These are phyloP conservation scores for Emmonsiellopsis sp. DNA, from an alignment of 2,329 filamentous ascomycete genomes.

Conservation along the genomic window DNA sequence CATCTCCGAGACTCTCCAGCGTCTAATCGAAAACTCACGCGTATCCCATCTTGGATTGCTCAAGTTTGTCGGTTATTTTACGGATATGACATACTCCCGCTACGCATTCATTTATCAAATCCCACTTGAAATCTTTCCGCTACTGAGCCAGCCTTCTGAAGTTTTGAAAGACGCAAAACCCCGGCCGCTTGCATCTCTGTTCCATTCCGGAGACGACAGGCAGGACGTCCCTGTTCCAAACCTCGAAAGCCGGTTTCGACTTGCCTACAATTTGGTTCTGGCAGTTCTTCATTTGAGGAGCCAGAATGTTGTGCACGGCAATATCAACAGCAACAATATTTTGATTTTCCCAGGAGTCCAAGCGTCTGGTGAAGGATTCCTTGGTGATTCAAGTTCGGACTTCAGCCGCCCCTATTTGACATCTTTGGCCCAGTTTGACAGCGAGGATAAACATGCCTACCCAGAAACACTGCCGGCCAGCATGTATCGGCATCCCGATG, in stretches of 20 bases:
- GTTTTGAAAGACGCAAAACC: slow-evolving; percentile 28
- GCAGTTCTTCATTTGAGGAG: slow-evolving; percentile 49
- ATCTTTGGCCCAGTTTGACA: slow-evolving; percentile 48
- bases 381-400: slow-evolving; percentile 19
- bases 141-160: slow-evolving; percentile 31
- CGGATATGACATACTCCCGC: slow-evolving; percentile 48
- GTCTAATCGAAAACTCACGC: slow-evolving; percentile 31
- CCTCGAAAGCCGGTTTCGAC: slow-evolving; percentile 52
- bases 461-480: slow-evolving; percentile 39
- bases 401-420: slow-evolving; percentile 49
- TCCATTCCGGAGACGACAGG: slow-evolving; percentile 33
- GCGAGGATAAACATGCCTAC: slow-evolving; percentile 39
- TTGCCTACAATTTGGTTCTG: slow-evolving; percentile 50
- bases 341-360: slow-evolving; percentile 43
- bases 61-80: slow-evolving; percentile 41
- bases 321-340: slow-evolving; percentile 57
- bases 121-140: slow-evolving; percentile 39
- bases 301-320: slow-evolving; percentile 49
- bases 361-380: slow-evolving; percentile 20
- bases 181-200: slow-evolving; percentile 32
- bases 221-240: slow-evolving; percentile 38
- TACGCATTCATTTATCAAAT: slow-evolving; percentile 54
- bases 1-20: slow-evolving; percentile 29
- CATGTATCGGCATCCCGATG: slow-evolving; percentile 53
- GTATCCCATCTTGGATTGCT: slow-evolving; percentile 33